Evolutionary conservation across 2,329 filamentous ascomycete genomes (phyloP).

Genomic region (Neopestalotiopsis clavispora): DNA sequence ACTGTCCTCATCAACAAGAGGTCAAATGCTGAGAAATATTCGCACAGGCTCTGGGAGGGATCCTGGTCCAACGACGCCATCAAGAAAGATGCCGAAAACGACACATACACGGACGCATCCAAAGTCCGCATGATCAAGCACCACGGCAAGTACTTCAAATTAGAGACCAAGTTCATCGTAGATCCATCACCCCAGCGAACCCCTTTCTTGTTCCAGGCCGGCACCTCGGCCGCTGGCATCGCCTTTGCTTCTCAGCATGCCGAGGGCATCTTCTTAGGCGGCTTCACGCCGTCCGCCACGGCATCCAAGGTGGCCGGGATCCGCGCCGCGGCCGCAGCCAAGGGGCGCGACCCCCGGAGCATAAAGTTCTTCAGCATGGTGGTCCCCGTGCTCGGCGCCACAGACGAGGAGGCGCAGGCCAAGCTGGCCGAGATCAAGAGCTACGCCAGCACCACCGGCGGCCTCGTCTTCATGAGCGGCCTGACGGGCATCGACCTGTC

Average conservation of each 20-base stretch:
- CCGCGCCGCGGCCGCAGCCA: constrained; percentile 50
- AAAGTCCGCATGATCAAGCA: constrained; percentile 66
- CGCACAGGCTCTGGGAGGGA: constrained; percentile 53
- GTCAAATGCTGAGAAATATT: background rate
- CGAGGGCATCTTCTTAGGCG: constrained; percentile 63
- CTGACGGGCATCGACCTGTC: constrained; percentile 68
- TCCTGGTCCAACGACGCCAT: constrained; percentile 65
- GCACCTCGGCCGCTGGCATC: constrained; percentile 61
- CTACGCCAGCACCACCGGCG: constrained; percentile 58
- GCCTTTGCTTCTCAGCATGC: constrained; percentile 61
- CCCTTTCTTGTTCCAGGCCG: constrained; percentile 63
- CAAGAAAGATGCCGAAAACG: constrained; percentile 54
- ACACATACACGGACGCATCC: constrained; percentile 62
- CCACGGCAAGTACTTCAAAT: constrained; percentile 58
- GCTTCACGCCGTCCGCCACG: constrained; percentile 54
- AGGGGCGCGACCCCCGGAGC: constrained; percentile 59
- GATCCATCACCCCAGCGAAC: constrained; percentile 62
- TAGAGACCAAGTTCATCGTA: constrained; percentile 50
- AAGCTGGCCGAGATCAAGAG: constrained; percentile 57
- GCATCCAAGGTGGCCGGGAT: constrained; percentile 56
- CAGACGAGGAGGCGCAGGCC: constrained; percentile 55
- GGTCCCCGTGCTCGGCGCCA: constrained; percentile 54
- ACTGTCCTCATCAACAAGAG: background rate
- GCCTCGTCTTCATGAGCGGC: constrained; percentile 59
- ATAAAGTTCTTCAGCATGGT: constrained; percentile 61